Conservation (phyloP, 129 eudicot genomes). For the Tanacetum coccineum region DNA sequence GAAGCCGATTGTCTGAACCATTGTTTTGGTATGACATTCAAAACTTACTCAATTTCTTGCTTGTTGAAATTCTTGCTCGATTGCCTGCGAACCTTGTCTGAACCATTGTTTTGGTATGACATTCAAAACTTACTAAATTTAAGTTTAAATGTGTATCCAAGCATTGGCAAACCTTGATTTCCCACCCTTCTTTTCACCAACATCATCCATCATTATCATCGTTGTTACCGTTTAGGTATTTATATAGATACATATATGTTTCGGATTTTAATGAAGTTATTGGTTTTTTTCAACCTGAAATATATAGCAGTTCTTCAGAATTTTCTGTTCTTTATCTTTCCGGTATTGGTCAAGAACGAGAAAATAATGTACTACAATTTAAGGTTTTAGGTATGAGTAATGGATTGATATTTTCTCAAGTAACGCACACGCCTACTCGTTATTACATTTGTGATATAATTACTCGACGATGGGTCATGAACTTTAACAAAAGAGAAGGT, state of each 20-base stretch:
- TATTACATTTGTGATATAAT: constrained; percentile 39
- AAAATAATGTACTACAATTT: not conserved
- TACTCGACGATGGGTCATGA: too few species aligned
- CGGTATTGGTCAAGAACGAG: not conserved
- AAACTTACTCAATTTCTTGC: not conserved
- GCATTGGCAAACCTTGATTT: not conserved
- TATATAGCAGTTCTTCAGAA: not conserved
- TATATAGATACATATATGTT: not conserved
- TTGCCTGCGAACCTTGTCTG: not conserved
- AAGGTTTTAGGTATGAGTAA: not conserved
- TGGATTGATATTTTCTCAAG: not conserved
- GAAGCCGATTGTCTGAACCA: not conserved
- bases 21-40: not conserved
- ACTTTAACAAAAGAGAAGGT: too few species aligned
- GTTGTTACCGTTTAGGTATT: not conserved
- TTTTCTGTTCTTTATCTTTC: not conserved
- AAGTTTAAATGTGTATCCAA: not conserved
- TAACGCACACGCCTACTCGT: not conserved
- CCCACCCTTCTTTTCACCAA: not conserved
- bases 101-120: too few species aligned
- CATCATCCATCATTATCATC: not conserved
- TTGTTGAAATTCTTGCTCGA: not conserved
- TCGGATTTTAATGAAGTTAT: not conserved
- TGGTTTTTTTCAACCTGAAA: not conserved
- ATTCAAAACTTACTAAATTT: too few species aligned